Base-by-base conservation (phyloP, 345 rosid genomes). In the Corchorus capsularis region DNA sequence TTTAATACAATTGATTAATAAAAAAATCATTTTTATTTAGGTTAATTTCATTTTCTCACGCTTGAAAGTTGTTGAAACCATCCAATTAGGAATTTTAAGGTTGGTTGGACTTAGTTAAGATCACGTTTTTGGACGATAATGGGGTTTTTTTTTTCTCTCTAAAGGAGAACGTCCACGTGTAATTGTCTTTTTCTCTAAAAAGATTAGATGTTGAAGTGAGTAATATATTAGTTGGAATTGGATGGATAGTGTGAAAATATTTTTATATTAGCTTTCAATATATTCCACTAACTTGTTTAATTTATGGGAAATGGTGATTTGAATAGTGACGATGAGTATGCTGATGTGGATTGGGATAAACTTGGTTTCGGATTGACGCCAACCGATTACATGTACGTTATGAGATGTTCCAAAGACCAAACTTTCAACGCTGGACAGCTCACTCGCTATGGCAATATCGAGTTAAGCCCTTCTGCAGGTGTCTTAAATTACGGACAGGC, bases 401-500 rank as follows among this genome's bases (percentile, higher is more conserved):
- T 82, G 90, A 91, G 79, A 79, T 87, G 92, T 79, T 77, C 84
- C 2, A 53, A 82, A 72, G 86, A 88, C 20, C 83, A 84, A 0
- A 73, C 52, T 27, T 95, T 90, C 49, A 81, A 78, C 69, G 76
- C 77, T 20, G 98, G 97, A 6, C 76, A 73, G 22, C 83, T 95
- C 50, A 79, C 63, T 77, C 90, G 73, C 43, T 91, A 83, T 59
- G 86, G 88, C 43, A 90, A 83, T 77, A 79, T 95, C 70, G 87
- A 87, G 41, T 77, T 95, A 60, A 89, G 91, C 82, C 99, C 99
- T 83, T 88, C 91, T 0, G 90, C 96, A 13, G 96, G 89, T 50
- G 93, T 92, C 80, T 79, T 93, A 71, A 95, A 93, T 74, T 95
- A 92, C 65, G 99, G 96, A 63, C 99, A 95, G 97, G 99, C 85